Base-by-base conservation (phyloP, 805 yeast species). In the Scheffersomyces ergatensis region DNA sequence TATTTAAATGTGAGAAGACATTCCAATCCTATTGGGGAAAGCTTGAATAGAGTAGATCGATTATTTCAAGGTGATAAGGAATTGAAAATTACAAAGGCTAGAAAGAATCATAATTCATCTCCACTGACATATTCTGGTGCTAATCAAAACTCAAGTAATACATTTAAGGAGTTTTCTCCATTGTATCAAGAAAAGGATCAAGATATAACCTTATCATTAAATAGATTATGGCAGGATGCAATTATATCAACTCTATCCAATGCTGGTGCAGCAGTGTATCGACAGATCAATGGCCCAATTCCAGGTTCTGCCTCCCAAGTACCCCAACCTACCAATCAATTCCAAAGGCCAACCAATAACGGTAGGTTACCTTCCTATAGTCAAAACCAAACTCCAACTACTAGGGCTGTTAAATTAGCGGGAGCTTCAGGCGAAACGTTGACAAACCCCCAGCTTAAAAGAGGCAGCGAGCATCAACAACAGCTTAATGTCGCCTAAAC, bases 1-100 rank as follows among this genome's bases (percentile, higher is more conserved):
- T 85, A 81, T 48, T 65, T 81, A 33, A 83, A 77, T 48, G 82
- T 85, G 0, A 65, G 89, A 53, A 70, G 93, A 44, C 78, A 82
- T 58, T 65, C 67, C 30, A 87, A 87, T 48, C 95, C 96, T 1
- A 63, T 85, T 2, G 74, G 77, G 4, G 85, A 80, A 36, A 76
- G 88, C 2, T 58, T 87, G 23, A 69, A 73, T 33, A 65, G 93
- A 45, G 52, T 77, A 4, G 70, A 69, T 34, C 51, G 51, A 31
- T 37, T 38, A 49, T 39, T 36, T 40, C 32, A 37, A 50, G 18
- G 18, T 5, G 18, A 29, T 19, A 33, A 49, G 36, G 48, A 53
- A 27, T 45, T 63, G 20, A 55, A 57, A 30, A 51, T 62, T 7
- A 42, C 38, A 19, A 68, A 67, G 42, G 49, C 41, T 19, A 38